Conservation (phyloP, 164 flowering plant genomes). For the Kalanchoe fedtschenkoi region DNA sequence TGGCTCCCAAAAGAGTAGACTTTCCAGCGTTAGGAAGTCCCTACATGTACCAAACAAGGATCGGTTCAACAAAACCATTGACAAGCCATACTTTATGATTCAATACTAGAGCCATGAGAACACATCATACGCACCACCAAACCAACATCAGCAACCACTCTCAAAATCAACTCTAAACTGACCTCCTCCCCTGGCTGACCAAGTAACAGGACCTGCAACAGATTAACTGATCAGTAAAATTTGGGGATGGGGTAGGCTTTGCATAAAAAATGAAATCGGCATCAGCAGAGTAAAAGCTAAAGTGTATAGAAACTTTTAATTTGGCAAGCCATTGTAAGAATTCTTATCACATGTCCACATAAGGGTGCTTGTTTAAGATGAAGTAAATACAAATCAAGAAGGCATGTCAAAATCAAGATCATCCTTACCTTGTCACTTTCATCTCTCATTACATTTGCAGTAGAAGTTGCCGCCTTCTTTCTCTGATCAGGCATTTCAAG, state of each 20-base stretch:
- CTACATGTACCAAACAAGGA: constrained; percentile 25
- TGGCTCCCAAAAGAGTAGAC: constrained; percentile 84
- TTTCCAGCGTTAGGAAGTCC: constrained; percentile 99
- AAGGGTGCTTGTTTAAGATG: not conserved
- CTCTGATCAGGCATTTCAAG: constrained; percentile 67
- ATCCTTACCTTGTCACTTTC: constrained; percentile 73
- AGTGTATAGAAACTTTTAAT: not conserved
- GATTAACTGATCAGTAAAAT: not conserved
- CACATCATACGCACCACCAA: constrained; percentile 51
- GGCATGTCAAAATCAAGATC: not conserved
- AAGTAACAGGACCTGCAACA: constrained; percentile 65
- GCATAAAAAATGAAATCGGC: not conserved
- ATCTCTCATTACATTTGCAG: constrained; percentile 78
- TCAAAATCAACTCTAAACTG: constrained; percentile 78
- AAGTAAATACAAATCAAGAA: not conserved
- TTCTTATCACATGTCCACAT: not conserved
- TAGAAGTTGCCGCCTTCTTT: constrained; percentile 46
- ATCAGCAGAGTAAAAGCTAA: not conserved
- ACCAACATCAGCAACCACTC: constrained; percentile 99
- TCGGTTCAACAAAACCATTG: not conserved
- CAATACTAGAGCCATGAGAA: not conserved
- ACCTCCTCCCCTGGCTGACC: constrained; percentile 97
- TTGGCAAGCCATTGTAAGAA: not conserved
- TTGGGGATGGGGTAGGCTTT: not conserved
- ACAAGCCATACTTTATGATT: not conserved